phyloP scores from a whole-genome alignment of 768 basidiomycete species.

The Tulasnella sp. region DNA sequence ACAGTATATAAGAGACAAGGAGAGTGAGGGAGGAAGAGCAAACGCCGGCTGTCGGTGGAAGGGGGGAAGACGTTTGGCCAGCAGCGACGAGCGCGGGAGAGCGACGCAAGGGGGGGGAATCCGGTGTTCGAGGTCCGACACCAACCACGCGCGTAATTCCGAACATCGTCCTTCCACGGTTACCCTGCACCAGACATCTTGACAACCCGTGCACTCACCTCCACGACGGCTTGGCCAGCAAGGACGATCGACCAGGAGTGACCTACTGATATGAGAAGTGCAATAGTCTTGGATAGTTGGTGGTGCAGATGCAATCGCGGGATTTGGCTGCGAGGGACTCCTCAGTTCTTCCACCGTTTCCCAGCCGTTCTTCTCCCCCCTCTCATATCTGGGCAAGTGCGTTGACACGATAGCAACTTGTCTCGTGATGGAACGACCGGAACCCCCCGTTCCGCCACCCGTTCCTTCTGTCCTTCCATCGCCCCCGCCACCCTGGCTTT shows the following conservation, averaged over 20 bases:
- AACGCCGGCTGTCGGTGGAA: not conserved
- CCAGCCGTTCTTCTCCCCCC: not conserved
- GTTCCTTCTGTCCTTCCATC: not conserved
- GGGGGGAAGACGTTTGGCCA: not conserved
- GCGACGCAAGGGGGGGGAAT: not conserved
- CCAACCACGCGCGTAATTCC: not conserved
- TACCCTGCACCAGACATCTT: not conserved
- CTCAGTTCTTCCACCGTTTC: not conserved
- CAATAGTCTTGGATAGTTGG: not conserved
- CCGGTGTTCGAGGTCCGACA: constrained; percentile 1
- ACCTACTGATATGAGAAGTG: not conserved
- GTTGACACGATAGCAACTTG: not conserved
- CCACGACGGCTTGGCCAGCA: not conserved
- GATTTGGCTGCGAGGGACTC: not conserved
- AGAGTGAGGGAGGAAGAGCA: not conserved
- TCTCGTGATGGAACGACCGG: not conserved
- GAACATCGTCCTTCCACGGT: constrained; percentile 5
- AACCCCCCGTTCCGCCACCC: not conserved
- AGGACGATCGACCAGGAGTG: not conserved
- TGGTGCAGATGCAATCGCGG: not conserved
- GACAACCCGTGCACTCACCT: not conserved
- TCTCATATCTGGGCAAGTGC: not conserved
- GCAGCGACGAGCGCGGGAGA: constrained; percentile 6
- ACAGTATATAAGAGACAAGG: not conserved
- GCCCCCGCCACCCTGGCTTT: not conserved